Percentiles rank a stretch among this genome's conserved stretches.
These are phyloP conservation scores for Coemansia sp. DNA, from an alignment of 192 early-diverging fungal genomes.

Conservation along the genomic window DNA sequence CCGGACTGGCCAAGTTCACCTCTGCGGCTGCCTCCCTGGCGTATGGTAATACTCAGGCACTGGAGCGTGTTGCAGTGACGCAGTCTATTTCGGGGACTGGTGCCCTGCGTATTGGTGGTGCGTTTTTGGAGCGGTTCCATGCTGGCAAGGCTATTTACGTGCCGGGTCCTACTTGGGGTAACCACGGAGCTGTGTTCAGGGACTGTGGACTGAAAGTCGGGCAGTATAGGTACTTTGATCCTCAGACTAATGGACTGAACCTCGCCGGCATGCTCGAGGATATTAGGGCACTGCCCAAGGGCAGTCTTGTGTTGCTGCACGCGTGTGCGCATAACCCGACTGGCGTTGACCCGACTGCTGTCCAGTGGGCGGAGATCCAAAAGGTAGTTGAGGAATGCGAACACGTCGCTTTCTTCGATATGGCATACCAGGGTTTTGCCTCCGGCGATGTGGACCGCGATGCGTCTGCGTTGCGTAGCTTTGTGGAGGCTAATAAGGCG, in stretches of 20 bases:
- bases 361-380: slow-evolving; percentile 90
- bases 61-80: slow-evolving; percentile 77
- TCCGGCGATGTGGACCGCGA: slow-evolving; percentile 87
- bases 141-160: slow-evolving; percentile 80
- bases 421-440: slow-evolving; percentile 99
- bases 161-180: slow-evolving; percentile 96
- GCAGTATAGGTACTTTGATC: slow-evolving; percentile 94
- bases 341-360: slow-evolving; percentile 92
- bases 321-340: slow-evolving; percentile 99
- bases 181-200: slow-evolving; percentile 92
- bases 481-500: slow-evolving; percentile 74
- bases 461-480: slow-evolving; percentile 91
- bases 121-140: slow-evolving; percentile 81
- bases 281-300: slow-evolving; percentile 80
- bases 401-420: slow-evolving; percentile 97
- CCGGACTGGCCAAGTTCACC: slow-evolving; percentile 84
- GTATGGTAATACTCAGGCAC: slow-evolving; percentile 70
- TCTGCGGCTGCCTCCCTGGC: slow-evolving; percentile 80
- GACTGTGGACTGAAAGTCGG: slow-evolving; percentile 85
- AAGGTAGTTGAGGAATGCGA: slow-evolving; percentile 72
- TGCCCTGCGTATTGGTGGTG: slow-evolving; percentile 90
- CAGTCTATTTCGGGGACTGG: slow-evolving; percentile 99
- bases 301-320: slow-evolving; percentile 90
- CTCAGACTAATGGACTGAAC: slow-evolving; percentile 89
- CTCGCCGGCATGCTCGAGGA: slow-evolving; percentile 91